phyloP scores from a whole-genome alignment of 2,329 filamentous ascomycete genomes.

The Aspergillus phoenicis region DNA sequence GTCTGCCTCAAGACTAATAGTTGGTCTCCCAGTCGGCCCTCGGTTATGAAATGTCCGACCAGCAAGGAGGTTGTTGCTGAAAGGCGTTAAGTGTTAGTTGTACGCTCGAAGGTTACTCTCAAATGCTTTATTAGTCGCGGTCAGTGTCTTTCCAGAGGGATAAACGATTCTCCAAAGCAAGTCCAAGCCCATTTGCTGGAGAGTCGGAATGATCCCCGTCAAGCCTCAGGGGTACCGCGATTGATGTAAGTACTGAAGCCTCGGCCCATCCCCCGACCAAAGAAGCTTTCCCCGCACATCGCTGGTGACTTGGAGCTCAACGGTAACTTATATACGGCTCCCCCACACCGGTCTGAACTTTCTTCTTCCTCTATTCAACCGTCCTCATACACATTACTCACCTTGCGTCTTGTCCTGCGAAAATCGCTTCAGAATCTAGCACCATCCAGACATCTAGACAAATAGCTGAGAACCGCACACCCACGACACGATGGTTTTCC shows the following conservation, averaged over 20 bases:
- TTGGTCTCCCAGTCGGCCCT: neutral
- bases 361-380: slow-evolving; percentile 1
- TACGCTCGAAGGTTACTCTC: no score
- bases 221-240: neutral
- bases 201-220: neutral
- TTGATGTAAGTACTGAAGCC: neutral
- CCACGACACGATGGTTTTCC: slow-evolving; percentile 48
- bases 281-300: slow-evolving; percentile 20
- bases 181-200: neutral
- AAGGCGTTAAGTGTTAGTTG: no score
- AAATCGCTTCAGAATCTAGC: neutral
- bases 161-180: neutral
- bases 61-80: neutral
- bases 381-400: neutral
- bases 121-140: no score
- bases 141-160: neutral
- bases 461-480: neutral
- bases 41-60: neutral
- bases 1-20: neutral
- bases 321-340: neutral
- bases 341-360: neutral
- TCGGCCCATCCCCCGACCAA: neutral
- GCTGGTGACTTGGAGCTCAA: neutral
- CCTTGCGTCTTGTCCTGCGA: neutral
- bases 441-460: neutral